These are phyloP conservation scores for Diaporthe humulicola DNA, from an alignment of 2,329 filamentous ascomycete genomes.

Conservation along the genomic window DNA sequence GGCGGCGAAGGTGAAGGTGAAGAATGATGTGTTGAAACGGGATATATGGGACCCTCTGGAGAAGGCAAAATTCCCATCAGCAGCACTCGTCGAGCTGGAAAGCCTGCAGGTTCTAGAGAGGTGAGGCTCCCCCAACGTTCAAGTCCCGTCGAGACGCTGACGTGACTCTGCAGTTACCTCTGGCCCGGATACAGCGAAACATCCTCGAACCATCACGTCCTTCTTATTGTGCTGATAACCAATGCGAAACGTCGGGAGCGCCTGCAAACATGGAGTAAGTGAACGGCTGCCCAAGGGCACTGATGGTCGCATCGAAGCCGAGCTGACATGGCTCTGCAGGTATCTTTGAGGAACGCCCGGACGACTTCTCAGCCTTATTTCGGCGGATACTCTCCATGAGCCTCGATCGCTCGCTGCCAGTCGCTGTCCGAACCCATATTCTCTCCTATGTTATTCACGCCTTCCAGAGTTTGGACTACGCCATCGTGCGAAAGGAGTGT, in stretches of 20 bases:
- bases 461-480: conserved; percentile 93
- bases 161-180: conserved; percentile 73
- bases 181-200: conserved; percentile 95
- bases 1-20: conserved; percentile 71
- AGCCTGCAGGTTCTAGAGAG: conserved; percentile 91
- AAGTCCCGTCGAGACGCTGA: conserved; percentile 43
- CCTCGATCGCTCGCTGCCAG: conserved; percentile 76
- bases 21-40: conserved; percentile 87
- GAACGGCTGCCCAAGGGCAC: neutral
- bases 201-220: conserved; percentile 90
- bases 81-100: conserved; percentile 85
- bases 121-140: conserved; percentile 55
- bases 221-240: conserved; percentile 86
- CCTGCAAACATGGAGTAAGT: conserved; percentile 86
- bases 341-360: conserved; percentile 81
- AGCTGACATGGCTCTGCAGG: conserved; percentile 58
- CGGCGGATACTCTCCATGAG: conserved; percentile 90
- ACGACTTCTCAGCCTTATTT: conserved; percentile 90
- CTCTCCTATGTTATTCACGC: conserved; percentile 90
- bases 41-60: conserved; percentile 92
- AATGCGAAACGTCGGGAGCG: conserved; percentile 92
- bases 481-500: conserved; percentile 93
- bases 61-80: conserved; percentile 81
- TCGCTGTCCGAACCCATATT: conserved; percentile 82
- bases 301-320: neutral